Base-by-base conservation (phyloP, 1,284 basidiomycete species). In the Agroathelia rolfsii region DNA sequence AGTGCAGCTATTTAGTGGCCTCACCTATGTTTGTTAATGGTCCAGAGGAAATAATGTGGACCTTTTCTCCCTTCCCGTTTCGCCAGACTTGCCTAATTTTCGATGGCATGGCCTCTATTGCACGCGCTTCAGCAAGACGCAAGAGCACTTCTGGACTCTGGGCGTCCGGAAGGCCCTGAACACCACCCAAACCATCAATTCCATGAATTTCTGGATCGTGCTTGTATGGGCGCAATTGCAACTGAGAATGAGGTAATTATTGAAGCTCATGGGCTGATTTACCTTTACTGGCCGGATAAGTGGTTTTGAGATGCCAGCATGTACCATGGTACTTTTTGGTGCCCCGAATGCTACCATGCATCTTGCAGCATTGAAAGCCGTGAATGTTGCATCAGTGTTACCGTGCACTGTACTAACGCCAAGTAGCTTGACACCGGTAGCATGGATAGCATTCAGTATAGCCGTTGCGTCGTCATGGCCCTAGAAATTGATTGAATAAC, bases 21-120 rank as follows among this genome's bases (percentile, higher is more conserved):
- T n/a, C n/a, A n/a, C n/a, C n/a, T n/a, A 84, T 63, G 44, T 90
- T 90, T n/a, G 86, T 89, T 72, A 85, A 73, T 3, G 85, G 79
- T 0, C 86, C 86, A 4, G 69, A 76, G 0, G 85, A 83, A 2
- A 86, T 66, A 3, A 90, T 46, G 2, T 71, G 69, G 4, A 81
- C 64, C 50, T 78, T 71, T 22, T 54, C 44, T 1, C 76, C 77
- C 3, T 46, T 40, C 2, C 76, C 73, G 9, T 56, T 53, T 5
- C 68, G 62, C 75, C 75, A 79, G 1, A 59, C 57, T 3, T 62
- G 46, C 35, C 56, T 66, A 34, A 87, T 58, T 3, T 69, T 62
- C n/a, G 49, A 47, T 0, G 71, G 63, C 57, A 89, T 76, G 3
- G 73, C 85, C 27, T 81, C 69, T 3, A 85, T 46, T 0, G 83